phyloP scores from a whole-genome alignment of 352 stramenopile genomes.

The Globisporangium radiosum region DNA sequence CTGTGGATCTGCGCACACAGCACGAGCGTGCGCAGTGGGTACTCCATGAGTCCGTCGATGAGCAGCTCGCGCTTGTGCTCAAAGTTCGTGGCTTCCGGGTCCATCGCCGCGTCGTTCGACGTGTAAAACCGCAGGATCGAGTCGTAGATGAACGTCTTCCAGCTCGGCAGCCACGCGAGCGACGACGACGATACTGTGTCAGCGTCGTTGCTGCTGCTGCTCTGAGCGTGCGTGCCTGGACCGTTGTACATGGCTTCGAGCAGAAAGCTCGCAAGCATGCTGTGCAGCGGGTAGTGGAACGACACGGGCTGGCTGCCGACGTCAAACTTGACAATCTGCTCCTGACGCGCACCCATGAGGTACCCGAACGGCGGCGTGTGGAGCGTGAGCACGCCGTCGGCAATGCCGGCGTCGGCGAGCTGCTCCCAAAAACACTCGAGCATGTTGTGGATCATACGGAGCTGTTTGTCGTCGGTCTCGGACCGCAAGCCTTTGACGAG shows the following conservation, averaged over 20 bases:
- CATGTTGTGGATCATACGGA: constrained; percentile 64
- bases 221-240: constrained; percentile 12
- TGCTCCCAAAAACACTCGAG: constrained; percentile 71
- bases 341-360: constrained; percentile 33
- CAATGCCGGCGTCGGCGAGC: constrained; percentile 38
- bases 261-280: constrained; percentile 71
- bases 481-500: constrained; percentile 61
- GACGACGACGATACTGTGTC: constrained; percentile 4
- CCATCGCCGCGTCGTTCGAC: constrained; percentile 21
- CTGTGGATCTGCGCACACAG: constrained; percentile 72
- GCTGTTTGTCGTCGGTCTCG: constrained; percentile 38
- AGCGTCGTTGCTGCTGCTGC: no score
- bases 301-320: constrained; percentile 73
- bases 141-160: constrained; percentile 38
- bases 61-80: constrained; percentile 51
- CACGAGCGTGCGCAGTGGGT: constrained; percentile 65
- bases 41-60: constrained; percentile 73
- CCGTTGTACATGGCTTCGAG: constrained; percentile 75
- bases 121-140: constrained; percentile 31
- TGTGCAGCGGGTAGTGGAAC: constrained; percentile 88
- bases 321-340: constrained; percentile 74
- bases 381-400: constrained; percentile 35
- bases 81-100: constrained; percentile 15
- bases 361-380: constrained; percentile 59
- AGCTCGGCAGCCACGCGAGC: constrained; percentile 38